phyloP scores from a whole-genome alignment of 1,284 basidiomycete species.

The Ustilago trichophora region DNA sequence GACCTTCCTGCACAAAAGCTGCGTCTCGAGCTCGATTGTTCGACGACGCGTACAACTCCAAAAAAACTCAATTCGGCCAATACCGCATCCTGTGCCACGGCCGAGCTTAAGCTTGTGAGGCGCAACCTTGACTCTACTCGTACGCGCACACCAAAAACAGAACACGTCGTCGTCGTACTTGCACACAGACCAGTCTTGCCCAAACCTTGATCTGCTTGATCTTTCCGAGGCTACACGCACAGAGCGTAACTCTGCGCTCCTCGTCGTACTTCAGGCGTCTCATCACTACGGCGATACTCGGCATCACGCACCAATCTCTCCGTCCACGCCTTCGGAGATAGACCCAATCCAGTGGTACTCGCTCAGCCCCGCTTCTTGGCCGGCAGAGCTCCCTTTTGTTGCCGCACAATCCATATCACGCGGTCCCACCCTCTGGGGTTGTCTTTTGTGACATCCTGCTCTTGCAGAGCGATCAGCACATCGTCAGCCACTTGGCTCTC shows the following conservation, averaged over 20 bases:
- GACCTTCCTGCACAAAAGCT: background rate
- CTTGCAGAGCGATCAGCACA: background rate
- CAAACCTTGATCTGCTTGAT: slow-evolving; percentile 2
- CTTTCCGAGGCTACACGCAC: background rate
- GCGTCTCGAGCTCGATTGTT: slow-evolving; percentile 15
- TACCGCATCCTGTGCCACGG: slow-evolving; percentile 3
- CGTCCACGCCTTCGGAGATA: slow-evolving; percentile 18
- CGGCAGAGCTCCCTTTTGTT: slow-evolving; percentile 17
- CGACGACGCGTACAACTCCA: slow-evolving; percentile 10
- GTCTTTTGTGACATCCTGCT: background rate
- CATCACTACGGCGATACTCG: slow-evolving; percentile 8
- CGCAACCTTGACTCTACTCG: slow-evolving; percentile 9
- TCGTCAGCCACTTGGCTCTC: slow-evolving; percentile 3
- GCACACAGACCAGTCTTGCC: background rate
- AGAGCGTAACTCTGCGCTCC: background rate
- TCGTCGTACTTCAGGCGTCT: background rate
- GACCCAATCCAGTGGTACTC: slow-evolving; percentile 30
- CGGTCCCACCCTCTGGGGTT: slow-evolving; percentile 16
- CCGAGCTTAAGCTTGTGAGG: slow-evolving; percentile 17
- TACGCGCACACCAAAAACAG: slow-evolving; percentile 6
- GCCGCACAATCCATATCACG: slow-evolving; percentile 11
- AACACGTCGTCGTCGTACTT: slow-evolving; percentile 1
- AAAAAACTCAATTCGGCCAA: background rate
- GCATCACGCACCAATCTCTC: background rate
- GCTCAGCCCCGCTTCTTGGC: slow-evolving; percentile 8